A percentile compares a stretch with the other conserved stretches of the same genome.
Evolutionary conservation across 208 protist genomes (phyloP).

Genomic region (Porcisia deanei): DNA sequence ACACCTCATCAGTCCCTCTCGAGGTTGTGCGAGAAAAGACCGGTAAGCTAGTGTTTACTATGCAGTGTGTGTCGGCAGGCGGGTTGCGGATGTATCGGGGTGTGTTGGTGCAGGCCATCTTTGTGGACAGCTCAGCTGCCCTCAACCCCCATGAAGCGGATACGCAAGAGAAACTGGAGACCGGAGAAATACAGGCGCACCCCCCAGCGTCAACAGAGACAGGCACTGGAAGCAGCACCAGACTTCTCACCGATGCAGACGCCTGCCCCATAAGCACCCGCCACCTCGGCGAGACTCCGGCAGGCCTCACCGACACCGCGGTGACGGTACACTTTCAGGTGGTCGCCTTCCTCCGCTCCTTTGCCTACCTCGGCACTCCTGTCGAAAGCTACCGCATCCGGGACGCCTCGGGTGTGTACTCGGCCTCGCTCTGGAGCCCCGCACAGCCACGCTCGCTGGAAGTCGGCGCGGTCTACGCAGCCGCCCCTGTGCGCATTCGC

Average conservation of each 20-base stretch:
- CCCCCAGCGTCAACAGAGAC: not conserved
- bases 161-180: not conserved
- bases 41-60: constrained; percentile 72
- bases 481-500: constrained; percentile 49
- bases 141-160: not conserved
- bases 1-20: constrained; percentile 3
- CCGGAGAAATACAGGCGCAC: not conserved
- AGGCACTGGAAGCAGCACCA: not conserved
- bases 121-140: constrained; percentile 48
- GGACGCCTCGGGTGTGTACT: constrained; percentile 70
- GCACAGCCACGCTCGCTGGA: constrained; percentile 23
- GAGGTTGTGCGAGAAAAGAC: constrained; percentile 58
- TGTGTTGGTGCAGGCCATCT: constrained; percentile 59
- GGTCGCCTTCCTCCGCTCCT: constrained; percentile 55
- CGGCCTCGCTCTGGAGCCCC: constrained; percentile 66
- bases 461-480: constrained; percentile 59
- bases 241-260: not conserved
- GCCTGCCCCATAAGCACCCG: constrained; percentile 15
- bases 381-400: constrained; percentile 83
- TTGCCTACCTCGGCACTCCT: constrained; percentile 56
- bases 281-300: constrained; percentile 29
- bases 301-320: constrained; percentile 26
- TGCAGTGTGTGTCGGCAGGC: constrained; percentile 40
- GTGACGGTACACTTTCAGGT: constrained; percentile 52
- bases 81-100: constrained; percentile 81